Percentiles rank a stretch among this genome's conserved stretches.
Conservation (phyloP, 2,329 filamentous ascomycete genomes). For the Coleophoma eucalyptorum region DNA sequence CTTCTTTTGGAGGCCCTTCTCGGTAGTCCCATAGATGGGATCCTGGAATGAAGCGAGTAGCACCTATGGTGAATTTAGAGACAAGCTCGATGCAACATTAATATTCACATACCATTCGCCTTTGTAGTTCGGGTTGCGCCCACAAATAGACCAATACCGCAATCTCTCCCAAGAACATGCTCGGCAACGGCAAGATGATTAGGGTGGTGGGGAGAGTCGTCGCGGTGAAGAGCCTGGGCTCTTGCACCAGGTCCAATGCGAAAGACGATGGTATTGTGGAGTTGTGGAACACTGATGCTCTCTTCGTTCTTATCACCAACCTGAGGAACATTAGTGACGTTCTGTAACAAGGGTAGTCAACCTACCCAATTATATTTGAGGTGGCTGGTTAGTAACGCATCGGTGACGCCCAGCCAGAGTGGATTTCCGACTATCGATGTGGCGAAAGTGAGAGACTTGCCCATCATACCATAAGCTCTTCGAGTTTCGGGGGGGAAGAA, state of each 20-base stretch:
- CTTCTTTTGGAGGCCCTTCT: conserved; percentile 2
- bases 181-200: conserved; percentile 1
- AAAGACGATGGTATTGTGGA: conserved; percentile 1
- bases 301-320: conserved; percentile 7
- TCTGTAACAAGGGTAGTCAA: not conserved
- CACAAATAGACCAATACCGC: not conserved
- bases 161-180: not conserved
- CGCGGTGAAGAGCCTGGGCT: not conserved
- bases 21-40: conserved; percentile 5
- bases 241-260: not conserved
- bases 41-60: conserved; percentile 6
- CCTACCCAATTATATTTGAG: not conserved
- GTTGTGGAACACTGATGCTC: conserved; percentile 4
- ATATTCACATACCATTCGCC: conserved; percentile 5
- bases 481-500: conserved; percentile 11
- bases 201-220: not conserved
- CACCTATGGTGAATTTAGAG: not conserved
- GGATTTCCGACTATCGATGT: not conserved
- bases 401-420: not conserved
- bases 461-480: conserved; percentile 15
- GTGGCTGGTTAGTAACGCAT: not conserved
- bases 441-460: conserved; percentile 16
- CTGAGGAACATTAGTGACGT: not conserved
- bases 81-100: not conserved
- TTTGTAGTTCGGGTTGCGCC: not conserved